These are phyloP conservation scores for Leccinum subgranulosum DNA, from an alignment of 768 basidiomycete genomes.

Conservation along the genomic window DNA sequence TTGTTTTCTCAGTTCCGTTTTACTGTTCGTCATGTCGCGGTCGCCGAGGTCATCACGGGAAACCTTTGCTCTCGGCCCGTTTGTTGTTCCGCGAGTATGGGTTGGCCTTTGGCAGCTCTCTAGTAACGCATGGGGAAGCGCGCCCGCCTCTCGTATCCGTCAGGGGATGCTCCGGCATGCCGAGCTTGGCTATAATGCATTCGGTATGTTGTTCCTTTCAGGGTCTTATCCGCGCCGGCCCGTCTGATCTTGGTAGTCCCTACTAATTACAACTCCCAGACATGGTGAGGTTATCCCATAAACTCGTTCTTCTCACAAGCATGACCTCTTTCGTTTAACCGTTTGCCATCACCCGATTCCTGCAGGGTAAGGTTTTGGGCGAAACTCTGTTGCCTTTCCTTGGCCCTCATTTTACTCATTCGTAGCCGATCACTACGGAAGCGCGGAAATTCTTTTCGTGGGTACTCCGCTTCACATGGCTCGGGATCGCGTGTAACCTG, in stretches of 20 bases:
- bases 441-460: conserved; percentile 79
- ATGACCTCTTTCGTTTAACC: neutral
- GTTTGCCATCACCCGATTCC: conserved; percentile 2
- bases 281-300: conserved; percentile 42
- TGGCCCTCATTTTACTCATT: conserved; percentile 10
- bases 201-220: conserved; percentile 31
- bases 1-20: conserved; percentile 4
- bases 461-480: conserved; percentile 19
- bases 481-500: neutral
- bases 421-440: conserved; percentile 84
- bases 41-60: conserved; percentile 31
- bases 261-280: conserved; percentile 33
- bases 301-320: conserved; percentile 14
- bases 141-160: conserved; percentile 60
- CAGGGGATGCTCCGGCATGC: conserved; percentile 65
- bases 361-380: conserved; percentile 25
- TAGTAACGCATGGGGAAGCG: conserved; percentile 82
- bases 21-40: conserved; percentile 21
- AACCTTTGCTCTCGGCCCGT: conserved; percentile 55
- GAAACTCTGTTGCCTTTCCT: neutral
- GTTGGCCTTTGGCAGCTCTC: conserved; percentile 85
- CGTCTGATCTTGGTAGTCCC: conserved; percentile 2
- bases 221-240: conserved; percentile 5
- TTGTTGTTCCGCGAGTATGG: conserved; percentile 63
- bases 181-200: conserved; percentile 50